Evolutionary conservation across 139 green algal genomes (phyloP).

Genomic region (Chlamydomonas eustigma): DNA sequence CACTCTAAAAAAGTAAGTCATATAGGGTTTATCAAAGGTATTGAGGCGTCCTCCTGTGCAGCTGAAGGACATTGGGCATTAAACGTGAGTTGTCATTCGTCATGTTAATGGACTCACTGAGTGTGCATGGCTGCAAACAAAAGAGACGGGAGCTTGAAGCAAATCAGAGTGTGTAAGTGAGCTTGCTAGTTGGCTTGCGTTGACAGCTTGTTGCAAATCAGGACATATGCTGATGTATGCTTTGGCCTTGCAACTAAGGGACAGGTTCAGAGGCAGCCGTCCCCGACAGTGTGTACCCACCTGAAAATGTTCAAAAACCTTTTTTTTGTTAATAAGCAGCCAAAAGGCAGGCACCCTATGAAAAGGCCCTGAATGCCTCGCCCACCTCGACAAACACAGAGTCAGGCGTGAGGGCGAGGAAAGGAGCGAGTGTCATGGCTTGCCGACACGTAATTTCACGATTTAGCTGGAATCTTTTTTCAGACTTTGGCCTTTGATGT

Average conservation of each 20-base stretch:
- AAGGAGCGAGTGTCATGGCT: neutral
- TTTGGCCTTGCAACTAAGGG: neutral
- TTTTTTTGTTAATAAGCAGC: neutral
- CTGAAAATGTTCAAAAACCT: neutral
- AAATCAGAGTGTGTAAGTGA: neutral
- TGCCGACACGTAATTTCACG: neutral
- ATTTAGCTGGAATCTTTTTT: neutral
- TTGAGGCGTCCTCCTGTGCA: too few species aligned
- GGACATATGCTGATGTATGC: constrained; percentile 1
- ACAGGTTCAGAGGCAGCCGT: neutral
- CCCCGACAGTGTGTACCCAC: neutral
- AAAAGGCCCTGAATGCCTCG: neutral
- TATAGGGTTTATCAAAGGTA: too few species aligned
- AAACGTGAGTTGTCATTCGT: too few species aligned
- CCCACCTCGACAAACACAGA: neutral
- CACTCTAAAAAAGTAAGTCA: neutral
- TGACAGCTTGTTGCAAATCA: neutral
- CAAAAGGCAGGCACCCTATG: neutral
- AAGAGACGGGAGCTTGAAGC: neutral
- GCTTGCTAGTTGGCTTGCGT: neutral
- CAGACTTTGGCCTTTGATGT: too few species aligned
- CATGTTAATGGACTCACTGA: too few species aligned
- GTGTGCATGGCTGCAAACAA: neutral
- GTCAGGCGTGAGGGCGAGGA: neutral
- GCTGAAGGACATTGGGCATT: too few species aligned